phyloP scores from a whole-genome alignment of 2,329 filamentous ascomycete genomes.

The Metarhizium humberi region DNA sequence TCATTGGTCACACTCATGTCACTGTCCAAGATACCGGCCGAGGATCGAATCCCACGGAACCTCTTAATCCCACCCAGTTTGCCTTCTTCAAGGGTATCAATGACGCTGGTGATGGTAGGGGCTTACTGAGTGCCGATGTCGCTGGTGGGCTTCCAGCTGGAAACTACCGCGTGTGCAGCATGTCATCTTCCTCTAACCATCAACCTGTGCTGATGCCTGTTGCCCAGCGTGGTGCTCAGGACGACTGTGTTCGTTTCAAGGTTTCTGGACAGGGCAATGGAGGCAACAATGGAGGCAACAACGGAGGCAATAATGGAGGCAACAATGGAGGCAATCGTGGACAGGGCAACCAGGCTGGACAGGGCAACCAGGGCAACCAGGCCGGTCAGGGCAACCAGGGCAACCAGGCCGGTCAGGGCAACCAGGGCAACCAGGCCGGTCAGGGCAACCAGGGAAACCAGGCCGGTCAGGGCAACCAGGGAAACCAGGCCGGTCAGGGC shows the following conservation, averaged over 20 bases:
- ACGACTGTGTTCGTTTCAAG: slow-evolving; percentile 54
- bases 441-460: neutral
- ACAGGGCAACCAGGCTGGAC: no score
- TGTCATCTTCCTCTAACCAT: slow-evolving; percentile 55
- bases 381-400: slow-evolving; percentile 2
- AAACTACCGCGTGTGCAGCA: slow-evolving; percentile 57
- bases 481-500: no score
- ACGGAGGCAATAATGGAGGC: slow-evolving; percentile 1
- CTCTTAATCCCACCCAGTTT: slow-evolving; percentile 44
- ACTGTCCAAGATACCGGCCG: slow-evolving; percentile 47
- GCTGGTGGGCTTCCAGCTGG: slow-evolving; percentile 49
- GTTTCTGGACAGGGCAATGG: slow-evolving; percentile 27
- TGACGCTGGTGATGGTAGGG: slow-evolving; percentile 47
- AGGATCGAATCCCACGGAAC: slow-evolving; percentile 37
- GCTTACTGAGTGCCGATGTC: slow-evolving; percentile 43
- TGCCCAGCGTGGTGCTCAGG: slow-evolving; percentile 56
- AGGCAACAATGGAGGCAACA: slow-evolving; percentile 7
- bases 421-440: neutral
- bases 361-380: no score
- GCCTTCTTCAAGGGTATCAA: slow-evolving; percentile 62
- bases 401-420: neutral
- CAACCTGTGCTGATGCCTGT: slow-evolving; percentile 58
- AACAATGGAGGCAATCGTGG: no score
- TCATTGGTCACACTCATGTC: slow-evolving; percentile 52
- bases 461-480: no score